Base-by-base conservation (phyloP, 2,329 filamentous ascomycete genomes). In the Scedosporium apiospermum region DNA sequence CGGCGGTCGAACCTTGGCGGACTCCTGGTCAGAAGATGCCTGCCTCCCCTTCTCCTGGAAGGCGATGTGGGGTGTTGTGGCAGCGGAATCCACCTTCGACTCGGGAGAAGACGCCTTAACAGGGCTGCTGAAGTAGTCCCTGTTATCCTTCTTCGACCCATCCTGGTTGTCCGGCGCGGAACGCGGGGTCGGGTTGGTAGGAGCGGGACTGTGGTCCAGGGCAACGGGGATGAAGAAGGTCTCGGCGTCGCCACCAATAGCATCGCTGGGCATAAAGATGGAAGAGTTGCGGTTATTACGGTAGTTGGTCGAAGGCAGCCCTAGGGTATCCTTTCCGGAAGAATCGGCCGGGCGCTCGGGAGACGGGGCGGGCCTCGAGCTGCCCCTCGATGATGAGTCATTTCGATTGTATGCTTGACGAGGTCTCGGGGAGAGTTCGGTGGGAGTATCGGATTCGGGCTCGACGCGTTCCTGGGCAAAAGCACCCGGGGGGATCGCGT, bases 31-130 rank as follows among this genome's bases (percentile, higher is more conserved):
- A 0, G 86, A 87, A 18, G 69, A 38, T 57, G 74, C 71, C 2
- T 38, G 42, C 46, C 89, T 84, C 1, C 85, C 85, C 74, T 93
- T 95, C 69, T 96, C 91, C 72, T 96, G 91, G 71, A 92, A 96
- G 23, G 91, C 89, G 68, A 96, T 96, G 70, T 96, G 92, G n/a
- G 92, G 91, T 16, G 90, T 92, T 2, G 86, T 83, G 64, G 77
- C 72, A 62, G 78, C 77, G 18, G 60, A 62, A 21, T 62, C 60
- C 5, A 23, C 51, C 60, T 62, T 62, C 1, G 81, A 82, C 60
- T 83, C 79, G 3, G 73, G 66, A 16, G 75, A 67, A 2, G 73
- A 67, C n/a, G 74, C 70, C 70, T 79, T 81, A 41, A 76, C 65
- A 5, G 75, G 68, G 60, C 73, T 77, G 60, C 73, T 77, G 69